Evolutionary conservation across 257 asterid genomes (phyloP).

Genomic region (Leonotis leonurus): DNA sequence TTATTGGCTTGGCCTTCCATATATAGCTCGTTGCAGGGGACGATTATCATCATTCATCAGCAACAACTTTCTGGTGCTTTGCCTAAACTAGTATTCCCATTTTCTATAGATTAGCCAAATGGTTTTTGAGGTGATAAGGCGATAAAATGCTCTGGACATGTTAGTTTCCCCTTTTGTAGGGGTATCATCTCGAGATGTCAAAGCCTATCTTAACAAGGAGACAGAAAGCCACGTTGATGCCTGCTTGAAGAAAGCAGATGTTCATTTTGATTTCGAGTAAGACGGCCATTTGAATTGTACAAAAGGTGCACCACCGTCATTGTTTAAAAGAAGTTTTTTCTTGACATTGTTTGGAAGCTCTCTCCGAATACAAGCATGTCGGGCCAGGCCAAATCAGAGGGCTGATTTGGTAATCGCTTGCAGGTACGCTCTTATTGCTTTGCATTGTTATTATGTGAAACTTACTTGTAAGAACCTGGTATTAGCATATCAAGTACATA

Average conservation of each 20-base stretch:
- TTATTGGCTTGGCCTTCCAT: too few species aligned
- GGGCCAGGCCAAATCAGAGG: slow-evolving; percentile 87
- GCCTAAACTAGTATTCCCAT: slow-evolving; percentile 6
- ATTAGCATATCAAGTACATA: too few species aligned
- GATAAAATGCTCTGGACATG: slow-evolving; percentile 33
- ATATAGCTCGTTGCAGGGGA: too few species aligned
- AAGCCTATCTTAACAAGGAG: slow-evolving; percentile 33
- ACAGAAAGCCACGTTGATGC: slow-evolving; percentile 22
- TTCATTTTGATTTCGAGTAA: too few species aligned
- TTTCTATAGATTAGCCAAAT: slow-evolving; percentile 67
- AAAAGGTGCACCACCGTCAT: slow-evolving; percentile 78
- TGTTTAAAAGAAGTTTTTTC: slow-evolving; percentile 51
- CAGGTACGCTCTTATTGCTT: too few species aligned
- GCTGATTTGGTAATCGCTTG: slow-evolving; percentile 77
- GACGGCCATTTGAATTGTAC: slow-evolving; percentile 67
- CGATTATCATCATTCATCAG: too few species aligned
- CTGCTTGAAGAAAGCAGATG: slow-evolving; percentile 30
- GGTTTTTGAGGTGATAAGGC: slow-evolving; percentile 59
- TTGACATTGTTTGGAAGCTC: slow-evolving; percentile 75
- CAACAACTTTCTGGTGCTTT: slow-evolving; percentile 6
- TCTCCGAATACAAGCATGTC: slow-evolving; percentile 80
- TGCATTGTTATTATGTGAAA: too few species aligned
- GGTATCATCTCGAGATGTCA: slow-evolving; percentile 26
- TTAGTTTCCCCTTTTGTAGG: slow-evolving; percentile 30
- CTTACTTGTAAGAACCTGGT: too few species aligned